Base-by-base conservation (phyloP, 192 early-diverging fungal species). In the Globomyces pollinis-pini region DNA sequence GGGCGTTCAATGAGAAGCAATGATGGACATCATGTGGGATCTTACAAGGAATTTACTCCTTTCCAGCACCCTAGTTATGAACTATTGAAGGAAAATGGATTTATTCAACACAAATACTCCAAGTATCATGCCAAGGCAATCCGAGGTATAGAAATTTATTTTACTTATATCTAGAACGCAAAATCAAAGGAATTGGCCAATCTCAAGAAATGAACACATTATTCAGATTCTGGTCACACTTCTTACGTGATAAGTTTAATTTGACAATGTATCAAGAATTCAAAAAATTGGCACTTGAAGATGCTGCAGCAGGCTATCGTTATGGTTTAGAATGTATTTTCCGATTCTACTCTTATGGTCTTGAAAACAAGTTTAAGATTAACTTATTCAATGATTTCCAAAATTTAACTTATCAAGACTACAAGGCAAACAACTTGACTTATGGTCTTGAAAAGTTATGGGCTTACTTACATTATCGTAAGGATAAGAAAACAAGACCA, bases 251-350 rank as follows among this genome's bases (percentile, higher is more conserved):
- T 70, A 87, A 88, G 61, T 98, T 91, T 68, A 94, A 92, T 81
- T 81, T 84, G 71, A 83, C 81, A 59, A 94, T 98, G 91, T 94
- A 93, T 68, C 66, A 71, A 42, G 93, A 98, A 72, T 98, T 98
- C 73, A 90, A 89, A 72, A 75, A 82, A 6, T 71, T 93, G 15
- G 88, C 94, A 2, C 78, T 91, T 21, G 90, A 96, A 61, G 94
- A 98, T 68, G 87, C 91, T 38, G 74, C 79, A 39, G 72, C 75
- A 55, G 84, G 88, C 64, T 91, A 94, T 74, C 82, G 94, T 24
- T 94, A 98, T 64, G 93, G 93, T n/a, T 76, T 95, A 34, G 94
- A 98, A 73, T 98, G 91, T 69, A 70, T 98, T 53, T 98, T 93
- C 89, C 88, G 91, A 36, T 98, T 93, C 82, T 94, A 87, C 74